Evolutionary conservation across 2,329 filamentous ascomycete species (phyloP), one percentile per base, ranked within the genome.

Genomic region (Claviceps quebecensis): DNA sequence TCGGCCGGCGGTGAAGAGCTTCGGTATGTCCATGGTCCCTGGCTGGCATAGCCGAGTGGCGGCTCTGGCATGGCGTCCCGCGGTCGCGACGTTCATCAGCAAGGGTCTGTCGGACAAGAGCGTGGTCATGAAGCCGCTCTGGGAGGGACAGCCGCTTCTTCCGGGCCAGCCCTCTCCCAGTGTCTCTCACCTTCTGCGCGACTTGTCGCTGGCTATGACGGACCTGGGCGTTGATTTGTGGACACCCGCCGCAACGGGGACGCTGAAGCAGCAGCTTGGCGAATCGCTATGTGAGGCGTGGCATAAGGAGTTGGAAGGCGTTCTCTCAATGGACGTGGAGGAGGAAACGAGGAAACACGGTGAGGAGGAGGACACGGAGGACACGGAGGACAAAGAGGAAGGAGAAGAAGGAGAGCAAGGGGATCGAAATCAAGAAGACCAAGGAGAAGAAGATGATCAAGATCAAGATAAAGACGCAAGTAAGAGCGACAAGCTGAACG

Each of bases 141-240:
- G 90, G 90, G 88, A 94, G 62, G 86, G 86, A 0, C 72, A 78
- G 39, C 86, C 86, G 0, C 72, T 80, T 26, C 64, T 95, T 43
- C 91, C 91, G 0, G 74, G 81, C 5, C 87, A 93, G 60, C 88
- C 88, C 1, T 91, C 87, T 0, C 82, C 87, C 0, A 74, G 75
- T 19, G 72, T 81, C 0, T 95, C 95, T 61, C 78, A 76, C 54
- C 82, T 94, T 51, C 61, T 96, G 47, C 78, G 80, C 23, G 73
- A 73, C 45, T 62, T 95, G 29, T 77, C 79, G 4, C 68, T 70
- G 46, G 71, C 75, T 5, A 94, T 96, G 87, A 76, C 76, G 3
- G 70, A 74, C 13, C 71, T 77, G 3, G 90, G 90, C 0, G 72
- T 78, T 45, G 91, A 96, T 63, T 66, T 96, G 2, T 97, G 90